Evolutionary conservation across 2,329 filamentous ascomycete species (phyloP).

Genomic region (Neophaeococcomyces aloes): DNA sequence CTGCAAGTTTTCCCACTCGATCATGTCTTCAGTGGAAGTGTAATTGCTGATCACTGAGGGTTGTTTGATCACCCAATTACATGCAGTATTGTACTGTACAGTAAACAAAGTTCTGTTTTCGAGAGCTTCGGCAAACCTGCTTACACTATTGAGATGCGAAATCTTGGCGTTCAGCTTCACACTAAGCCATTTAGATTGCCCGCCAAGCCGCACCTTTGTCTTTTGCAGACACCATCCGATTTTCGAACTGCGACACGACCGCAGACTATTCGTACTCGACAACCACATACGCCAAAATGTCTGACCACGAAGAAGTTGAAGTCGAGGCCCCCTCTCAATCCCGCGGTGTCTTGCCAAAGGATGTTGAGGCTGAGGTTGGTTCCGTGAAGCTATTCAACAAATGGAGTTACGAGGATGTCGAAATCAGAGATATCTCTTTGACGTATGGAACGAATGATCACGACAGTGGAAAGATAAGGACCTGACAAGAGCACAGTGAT

Average conservation of each 20-base stretch:
- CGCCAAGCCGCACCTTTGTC: slow-evolving; percentile 4
- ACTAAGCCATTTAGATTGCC: background rate
- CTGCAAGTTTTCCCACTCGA: too few species aligned
- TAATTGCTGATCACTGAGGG: too few species aligned
- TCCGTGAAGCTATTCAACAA: slow-evolving; percentile 97
- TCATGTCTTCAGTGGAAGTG: too few species aligned
- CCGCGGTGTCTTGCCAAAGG: slow-evolving; percentile 72
- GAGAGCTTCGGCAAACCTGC: background rate
- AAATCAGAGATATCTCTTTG: slow-evolving; percentile 99
- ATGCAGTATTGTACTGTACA: background rate
- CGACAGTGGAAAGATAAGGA: slow-evolving; percentile 4
- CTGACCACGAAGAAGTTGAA: slow-evolving; percentile 90
- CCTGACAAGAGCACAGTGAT: slow-evolving; percentile 55
- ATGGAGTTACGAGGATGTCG: slow-evolving; percentile 97
- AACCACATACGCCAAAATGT: slow-evolving; percentile 54
- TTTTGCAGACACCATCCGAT: background rate
- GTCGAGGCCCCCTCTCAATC: slow-evolving; percentile 63
- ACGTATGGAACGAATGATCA: slow-evolving; percentile 58
- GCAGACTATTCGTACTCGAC: slow-evolving; percentile 12
- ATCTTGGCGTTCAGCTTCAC: background rate
- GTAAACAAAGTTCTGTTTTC: background rate
- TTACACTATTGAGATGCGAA: background rate
- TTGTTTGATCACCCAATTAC: too few species aligned
- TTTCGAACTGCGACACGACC: background rate
- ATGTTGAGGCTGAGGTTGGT: slow-evolving; percentile 79